Evolutionary conservation across 129 eudicot genomes (phyloP).

Genomic region (Flaveria bidentis): DNA sequence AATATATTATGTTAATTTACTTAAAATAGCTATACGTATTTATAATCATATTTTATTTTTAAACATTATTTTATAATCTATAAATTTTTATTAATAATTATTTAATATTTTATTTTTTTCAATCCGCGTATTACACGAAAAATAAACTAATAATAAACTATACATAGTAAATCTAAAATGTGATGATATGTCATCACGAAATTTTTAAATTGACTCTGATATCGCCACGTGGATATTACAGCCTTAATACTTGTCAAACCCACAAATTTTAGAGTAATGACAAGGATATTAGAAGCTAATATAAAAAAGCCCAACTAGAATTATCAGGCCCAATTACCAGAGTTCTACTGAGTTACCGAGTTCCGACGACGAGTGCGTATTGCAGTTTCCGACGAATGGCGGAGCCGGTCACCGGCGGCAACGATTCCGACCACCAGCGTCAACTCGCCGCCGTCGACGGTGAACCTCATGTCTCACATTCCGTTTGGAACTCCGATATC

Average conservation of each 20-base stretch:
- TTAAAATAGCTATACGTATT: too few relatives aligned
- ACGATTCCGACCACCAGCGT: constrained; percentile 27
- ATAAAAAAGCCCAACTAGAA: neutral
- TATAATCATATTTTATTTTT: too few relatives aligned
- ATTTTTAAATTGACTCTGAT: neutral
- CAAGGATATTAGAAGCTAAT: neutral
- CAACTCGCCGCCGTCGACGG: constrained; percentile 34
- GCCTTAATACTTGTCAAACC: neutral
- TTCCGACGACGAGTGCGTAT: neutral
- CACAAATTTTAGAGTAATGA: neutral
- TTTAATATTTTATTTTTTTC: too few relatives aligned
- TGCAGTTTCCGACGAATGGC: constrained; percentile 23
- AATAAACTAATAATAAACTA: too few relatives aligned
- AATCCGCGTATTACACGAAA: too few relatives aligned
- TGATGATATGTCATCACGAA: too few relatives aligned
- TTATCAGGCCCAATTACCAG: neutral
- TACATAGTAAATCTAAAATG: too few relatives aligned
- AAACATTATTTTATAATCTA: too few relatives aligned
- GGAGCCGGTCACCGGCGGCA: constrained; percentile 21
- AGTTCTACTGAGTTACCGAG: neutral
- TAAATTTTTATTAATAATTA: too few relatives aligned
- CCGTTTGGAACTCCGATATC: constrained; percentile 4
- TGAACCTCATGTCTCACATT: constrained; percentile 22
- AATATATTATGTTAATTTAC: too few relatives aligned
- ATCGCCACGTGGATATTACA: neutral